Conservation (phyloP, 768 basidiomycete species). For the Russula vinacea region DNA sequence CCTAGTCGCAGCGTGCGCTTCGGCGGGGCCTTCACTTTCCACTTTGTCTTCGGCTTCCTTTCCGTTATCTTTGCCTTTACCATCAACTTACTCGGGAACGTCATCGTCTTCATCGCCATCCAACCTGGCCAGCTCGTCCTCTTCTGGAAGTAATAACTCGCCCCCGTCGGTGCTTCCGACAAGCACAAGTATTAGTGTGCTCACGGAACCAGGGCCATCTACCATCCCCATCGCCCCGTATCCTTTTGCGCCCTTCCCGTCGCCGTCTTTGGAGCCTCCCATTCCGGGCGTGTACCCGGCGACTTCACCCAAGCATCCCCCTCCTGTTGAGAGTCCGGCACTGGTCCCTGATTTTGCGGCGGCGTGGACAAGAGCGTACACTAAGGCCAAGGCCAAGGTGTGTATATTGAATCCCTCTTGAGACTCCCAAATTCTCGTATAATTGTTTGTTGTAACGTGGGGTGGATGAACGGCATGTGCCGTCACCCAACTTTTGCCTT, state of each 20-base stretch:
- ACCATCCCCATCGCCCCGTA: slow-evolving; percentile 16
- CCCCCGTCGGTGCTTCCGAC: background rate
- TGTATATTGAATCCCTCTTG: background rate
- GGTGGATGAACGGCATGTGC: background rate
- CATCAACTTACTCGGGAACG: background rate
- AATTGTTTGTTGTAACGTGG: background rate
- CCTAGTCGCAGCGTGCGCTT: slow-evolving; percentile 4
- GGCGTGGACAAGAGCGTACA: slow-evolving; percentile 58
- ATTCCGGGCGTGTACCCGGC: slow-evolving; percentile 52
- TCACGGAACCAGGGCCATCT: background rate
- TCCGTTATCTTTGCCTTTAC: background rate
- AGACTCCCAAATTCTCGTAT: background rate
- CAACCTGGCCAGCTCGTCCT: slow-evolving; percentile 3
- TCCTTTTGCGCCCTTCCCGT: slow-evolving; percentile 22
- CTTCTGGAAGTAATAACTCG: background rate
- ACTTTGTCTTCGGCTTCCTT: background rate
- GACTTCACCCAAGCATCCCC: slow-evolving; percentile 46
- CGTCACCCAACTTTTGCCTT: background rate
- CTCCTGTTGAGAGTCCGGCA: slow-evolving; percentile 33
- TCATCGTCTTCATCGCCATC: background rate
- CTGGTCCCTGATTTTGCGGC: slow-evolving; percentile 47
- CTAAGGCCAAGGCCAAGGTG: slow-evolving; percentile 48
- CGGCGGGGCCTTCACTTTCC: slow-evolving; percentile 8
- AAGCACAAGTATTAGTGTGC: background rate
- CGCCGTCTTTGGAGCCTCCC: slow-evolving; percentile 46